Percentiles rank a stretch among this genome's conserved stretches.
Conservation (phyloP, 2,329 filamentous ascomycete genomes). For the Aureobasidium sp. region DNA sequence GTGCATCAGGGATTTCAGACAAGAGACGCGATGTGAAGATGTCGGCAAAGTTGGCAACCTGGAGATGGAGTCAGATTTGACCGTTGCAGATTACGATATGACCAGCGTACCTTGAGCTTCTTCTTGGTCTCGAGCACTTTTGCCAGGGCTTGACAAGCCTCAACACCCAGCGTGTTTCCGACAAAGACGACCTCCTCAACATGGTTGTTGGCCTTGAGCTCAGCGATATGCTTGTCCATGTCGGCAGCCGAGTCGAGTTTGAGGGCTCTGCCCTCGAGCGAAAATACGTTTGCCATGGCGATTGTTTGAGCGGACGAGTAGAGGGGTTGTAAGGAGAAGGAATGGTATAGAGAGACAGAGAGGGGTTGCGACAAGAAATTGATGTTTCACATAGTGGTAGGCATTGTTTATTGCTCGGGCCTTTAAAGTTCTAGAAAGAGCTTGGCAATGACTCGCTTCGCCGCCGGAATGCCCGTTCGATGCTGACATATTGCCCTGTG, state of each 20-base stretch:
- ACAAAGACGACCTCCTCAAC: slow-evolving; percentile 80
- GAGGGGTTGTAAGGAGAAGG: background rate
- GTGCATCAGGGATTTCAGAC: slow-evolving; percentile 91
- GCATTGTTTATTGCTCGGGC: background rate
- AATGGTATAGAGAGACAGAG: background rate
- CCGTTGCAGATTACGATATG: background rate
- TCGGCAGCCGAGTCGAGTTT: slow-evolving; percentile 88
- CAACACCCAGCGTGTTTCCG: slow-evolving; percentile 88
- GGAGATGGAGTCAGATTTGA: background rate
- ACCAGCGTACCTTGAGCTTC: slow-evolving; percentile 56
- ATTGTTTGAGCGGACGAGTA: slow-evolving; percentile 8
- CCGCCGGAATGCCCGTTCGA: background rate
- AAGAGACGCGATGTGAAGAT: slow-evolving; percentile 74
- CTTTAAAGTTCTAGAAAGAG: background rate
- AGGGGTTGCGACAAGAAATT: background rate
- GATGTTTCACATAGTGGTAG: background rate
- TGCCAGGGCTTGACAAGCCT: slow-evolving; percentile 77
- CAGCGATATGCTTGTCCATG: slow-evolving; percentile 74
- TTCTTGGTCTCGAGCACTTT: slow-evolving; percentile 79
- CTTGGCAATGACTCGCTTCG: background rate
- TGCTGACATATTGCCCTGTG: slow-evolving; percentile 8
- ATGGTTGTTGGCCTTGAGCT: slow-evolving; percentile 62
- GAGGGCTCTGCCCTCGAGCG: slow-evolving; percentile 82
- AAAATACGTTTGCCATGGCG: slow-evolving; percentile 67
- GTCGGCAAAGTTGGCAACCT: slow-evolving; percentile 82